Evolutionary conservation across 2,329 filamentous ascomycete species (phyloP).

Genomic region (Graphiopsis chlorocephala): DNA sequence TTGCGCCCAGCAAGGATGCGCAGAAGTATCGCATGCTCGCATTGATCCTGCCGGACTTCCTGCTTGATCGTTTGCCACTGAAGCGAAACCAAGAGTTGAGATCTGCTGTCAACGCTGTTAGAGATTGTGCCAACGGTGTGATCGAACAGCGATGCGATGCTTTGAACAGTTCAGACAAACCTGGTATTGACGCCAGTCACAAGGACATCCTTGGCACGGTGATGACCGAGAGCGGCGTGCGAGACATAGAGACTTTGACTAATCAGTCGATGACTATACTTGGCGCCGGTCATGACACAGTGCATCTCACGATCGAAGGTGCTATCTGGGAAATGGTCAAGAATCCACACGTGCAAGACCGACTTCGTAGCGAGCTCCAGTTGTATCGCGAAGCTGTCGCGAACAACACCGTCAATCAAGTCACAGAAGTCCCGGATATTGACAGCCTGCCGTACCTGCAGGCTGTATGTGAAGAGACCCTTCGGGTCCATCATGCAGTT

Average conservation of each 20-base stretch:
- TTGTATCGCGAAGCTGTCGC: conserved; percentile 50
- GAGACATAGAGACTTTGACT: conserved; percentile 46
- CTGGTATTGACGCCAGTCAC: conserved; percentile 22
- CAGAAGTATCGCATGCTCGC: conserved; percentile 10
- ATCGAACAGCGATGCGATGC: conserved; percentile 31
- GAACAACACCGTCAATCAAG: neutral
- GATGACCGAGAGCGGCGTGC: conserved; percentile 52
- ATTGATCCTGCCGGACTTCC: conserved; percentile 15
- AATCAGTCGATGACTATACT: conserved; percentile 58
- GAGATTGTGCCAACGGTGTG: neutral
- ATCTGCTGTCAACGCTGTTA: neutral
- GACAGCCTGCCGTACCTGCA: conserved; percentile 48
- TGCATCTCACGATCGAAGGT: conserved; percentile 73
- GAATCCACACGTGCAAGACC: conserved; percentile 62
- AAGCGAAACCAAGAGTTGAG: conserved; percentile 39
- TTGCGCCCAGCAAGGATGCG: neutral
- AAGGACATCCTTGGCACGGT: conserved; percentile 47
- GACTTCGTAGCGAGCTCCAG: conserved; percentile 67
- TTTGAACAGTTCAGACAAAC: conserved; percentile 41
- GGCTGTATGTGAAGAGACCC: conserved; percentile 45
- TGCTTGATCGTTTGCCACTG: conserved; percentile 47
- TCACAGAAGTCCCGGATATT: conserved; percentile 28
- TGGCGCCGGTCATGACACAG: conserved; percentile 69
- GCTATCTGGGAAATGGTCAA: conserved; percentile 66
- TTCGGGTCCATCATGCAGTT: conserved; percentile 48